Base-by-base conservation (phyloP, 257 asterid species). In the Eucommia ulmoides region DNA sequence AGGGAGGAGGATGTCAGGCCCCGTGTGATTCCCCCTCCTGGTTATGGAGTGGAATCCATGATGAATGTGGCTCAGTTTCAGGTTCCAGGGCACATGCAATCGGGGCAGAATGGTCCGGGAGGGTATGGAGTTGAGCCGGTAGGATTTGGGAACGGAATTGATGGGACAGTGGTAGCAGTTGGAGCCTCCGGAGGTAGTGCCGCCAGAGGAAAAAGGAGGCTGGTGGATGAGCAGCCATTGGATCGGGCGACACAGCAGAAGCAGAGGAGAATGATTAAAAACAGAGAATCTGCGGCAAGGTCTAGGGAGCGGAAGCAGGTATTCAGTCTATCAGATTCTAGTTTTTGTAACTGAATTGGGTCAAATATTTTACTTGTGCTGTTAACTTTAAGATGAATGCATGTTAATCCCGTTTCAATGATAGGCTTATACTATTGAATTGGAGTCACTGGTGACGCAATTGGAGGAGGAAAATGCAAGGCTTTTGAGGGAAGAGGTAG, bases 231-330 rank as follows among this genome's bases (percentile, higher is more conserved):
- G 26, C 66, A 56, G 61, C 80, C 82, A 29, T 69, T 82, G 14
- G 97, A 88, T 61, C 84, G 76, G 67, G 96, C 97, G 33, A 80
- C 97, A 7, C 96, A 89, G 73, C 97, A 89, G 77, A 89, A 82
- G 71, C 97, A 89, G 79, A 73, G 84, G 65, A 70, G 97, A 41
- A 89, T 89, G 97, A 89, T 89, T 53, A 89, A 89, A 68, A 89
- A 89, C 69, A 74, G 97, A 63, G 97, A 84, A 54, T 84, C 96
- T 60, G 97, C 97, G 22, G 97, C 97, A n/a, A 70, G 96, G 81
- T 89, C 97, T 24, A 71, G 97, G 55, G 97, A 89, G 64, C 73
- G 97, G 47, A 89, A 89, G 66, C 97, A 89, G 97, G 97, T 88
- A 42, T 19, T 42, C 19, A 6, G 1, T 42, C 6, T 8, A 38